Base-by-base conservation (phyloP, 208 protist genomes). In the Leptomonas seymouri region DNA sequence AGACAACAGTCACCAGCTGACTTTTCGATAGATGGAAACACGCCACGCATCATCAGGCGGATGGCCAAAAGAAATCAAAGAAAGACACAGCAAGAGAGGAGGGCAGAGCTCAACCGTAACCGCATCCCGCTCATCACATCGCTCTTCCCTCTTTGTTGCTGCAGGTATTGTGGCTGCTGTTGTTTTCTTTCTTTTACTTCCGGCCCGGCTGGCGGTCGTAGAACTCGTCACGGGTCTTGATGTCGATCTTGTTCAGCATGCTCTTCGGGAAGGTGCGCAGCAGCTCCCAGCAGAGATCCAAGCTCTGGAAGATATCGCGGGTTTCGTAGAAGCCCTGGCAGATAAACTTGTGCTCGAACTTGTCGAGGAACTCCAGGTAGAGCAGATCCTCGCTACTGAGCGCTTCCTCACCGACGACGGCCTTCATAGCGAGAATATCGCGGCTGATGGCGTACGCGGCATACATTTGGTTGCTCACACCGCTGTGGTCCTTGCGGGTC, bases 401-500 rank as follows among this genome's bases (percentile, higher is more conserved):
- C 55, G 99, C 98, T 85, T 99, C 99, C 91, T 99, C 98, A 85
- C 99, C 99, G 55, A 99, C 98, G 54, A 99, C 98, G 60, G 98
- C 98, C 91, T 99, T 99, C 98, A 99, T 99, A 44, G 97, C 97
- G 46, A 98, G 81, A 34, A 99, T 99, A 88, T 99, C 99, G 59
- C 99, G 98, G 72, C 98, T 99, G 71, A 99, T 99, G 60, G 99
- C 99, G 83, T 99, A 99, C 67, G 98, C 98, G 23, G 98, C 98
- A 85, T 99, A 99, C 93, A 99, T 97, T 84, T 99, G 99, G 90
- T 99, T 99, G 70, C 98, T 99, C 31, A 99, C 99, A 62, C 94
- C 94, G 55, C 89, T 65, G 90, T 99, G 99, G 81, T 99, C 99
- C 20, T 97, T 90, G 50, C 99, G 83, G 14, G 99, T 99, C 97